These are phyloP conservation scores for Neurospora intermedia DNA, from an alignment of 495 filamentous ascomycete genomes.

Conservation along the genomic window DNA sequence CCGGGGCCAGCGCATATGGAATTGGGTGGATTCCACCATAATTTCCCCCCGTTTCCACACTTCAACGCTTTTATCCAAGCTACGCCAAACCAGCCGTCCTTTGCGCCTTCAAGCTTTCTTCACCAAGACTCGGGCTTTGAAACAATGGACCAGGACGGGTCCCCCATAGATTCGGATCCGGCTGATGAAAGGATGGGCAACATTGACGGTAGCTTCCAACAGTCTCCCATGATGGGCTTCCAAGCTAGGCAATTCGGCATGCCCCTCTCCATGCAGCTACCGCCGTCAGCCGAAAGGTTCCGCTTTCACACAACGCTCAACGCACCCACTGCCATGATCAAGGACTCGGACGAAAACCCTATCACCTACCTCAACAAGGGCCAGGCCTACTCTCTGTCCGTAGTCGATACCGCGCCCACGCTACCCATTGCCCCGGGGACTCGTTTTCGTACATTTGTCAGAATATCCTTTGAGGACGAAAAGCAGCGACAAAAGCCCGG, in stretches of 20 bases:
- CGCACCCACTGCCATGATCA: slow-evolving; percentile 95
- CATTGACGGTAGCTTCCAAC: slow-evolving; percentile 41
- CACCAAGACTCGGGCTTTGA: slow-evolving; percentile 69
- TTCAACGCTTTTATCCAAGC: slow-evolving; percentile 62
- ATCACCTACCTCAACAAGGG: slow-evolving; percentile 97
- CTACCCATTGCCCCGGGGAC: slow-evolving; percentile 34
- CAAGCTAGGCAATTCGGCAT: slow-evolving; percentile 31
- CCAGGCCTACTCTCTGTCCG: slow-evolving; percentile 73
- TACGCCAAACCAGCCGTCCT: slow-evolving; percentile 45
- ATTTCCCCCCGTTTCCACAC: slow-evolving; percentile 58
- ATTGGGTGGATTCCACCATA: slow-evolving; percentile 39
- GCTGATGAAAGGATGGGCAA: slow-evolving; percentile 37
- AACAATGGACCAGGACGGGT: slow-evolving; percentile 60
- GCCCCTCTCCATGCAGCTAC: slow-evolving; percentile 28
- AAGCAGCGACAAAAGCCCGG: slow-evolving; percentile 73
- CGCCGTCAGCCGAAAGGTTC: slow-evolving; percentile 53
- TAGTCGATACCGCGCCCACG: slow-evolving; percentile 54
- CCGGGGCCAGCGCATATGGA: slow-evolving; percentile 47
- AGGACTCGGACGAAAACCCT: slow-evolving; percentile 73
- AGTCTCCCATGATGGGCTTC: slow-evolving; percentile 36
- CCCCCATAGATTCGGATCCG: slow-evolving; percentile 44
- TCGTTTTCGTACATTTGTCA: slow-evolving; percentile 75
- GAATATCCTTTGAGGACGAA: slow-evolving; percentile 90
- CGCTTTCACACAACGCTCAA: slow-evolving; percentile 85
- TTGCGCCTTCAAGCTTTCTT: slow-evolving; percentile 70